Evolutionary conservation across 306 rosid species (phyloP), one percentile per base, ranked within the genome.

Genomic region (Mimosa pudica): DNA sequence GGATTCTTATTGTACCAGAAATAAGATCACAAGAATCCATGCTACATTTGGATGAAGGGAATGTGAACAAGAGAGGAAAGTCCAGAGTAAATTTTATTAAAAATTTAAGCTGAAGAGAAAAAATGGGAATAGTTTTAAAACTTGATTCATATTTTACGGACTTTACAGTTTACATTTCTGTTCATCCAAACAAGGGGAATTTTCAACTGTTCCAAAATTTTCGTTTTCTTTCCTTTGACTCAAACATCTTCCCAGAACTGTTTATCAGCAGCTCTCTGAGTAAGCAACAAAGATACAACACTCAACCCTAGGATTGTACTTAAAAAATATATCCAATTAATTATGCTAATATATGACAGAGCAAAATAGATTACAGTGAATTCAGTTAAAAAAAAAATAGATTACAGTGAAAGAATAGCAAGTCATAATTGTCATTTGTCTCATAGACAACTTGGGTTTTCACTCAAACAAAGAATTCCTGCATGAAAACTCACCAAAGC

Each of bases 401-500:
- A 79, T 33, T 24, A n/a, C 24, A 41, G 30, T 44, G 67, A 77
- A 54, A 79, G 73, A 7, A 45, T 41, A 30, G 42, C 6, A 10
- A 75, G 70, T 68, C 46, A 57, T 66, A 63, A 74, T 76, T 70
- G 48, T 18, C 76, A 63, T 70, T 76, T 70, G 48, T 18, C 76
- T 80, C n/a, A 76, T 5, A 69, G 76, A 75, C 74, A 48, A 58
- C 70, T 81, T 45, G 44, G 73, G 33, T 42, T 20, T 71, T 47
- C 45, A 66, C 65, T 49, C 13, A 32, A 76, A 64, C 7, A 57
- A 36, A 63, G 35, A 80, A 16, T 20, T 70, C 79, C 58, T 35
- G 62, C 16, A 67, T 49, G 62, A 82, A 81, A 77, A 81, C 98
- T 86, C 64, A 93, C 98, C 93, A 94, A 88, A 76, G 87, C 87